Conservation (phyloP, 805 yeast species). For the Pichia rugopelliculosa region DNA sequence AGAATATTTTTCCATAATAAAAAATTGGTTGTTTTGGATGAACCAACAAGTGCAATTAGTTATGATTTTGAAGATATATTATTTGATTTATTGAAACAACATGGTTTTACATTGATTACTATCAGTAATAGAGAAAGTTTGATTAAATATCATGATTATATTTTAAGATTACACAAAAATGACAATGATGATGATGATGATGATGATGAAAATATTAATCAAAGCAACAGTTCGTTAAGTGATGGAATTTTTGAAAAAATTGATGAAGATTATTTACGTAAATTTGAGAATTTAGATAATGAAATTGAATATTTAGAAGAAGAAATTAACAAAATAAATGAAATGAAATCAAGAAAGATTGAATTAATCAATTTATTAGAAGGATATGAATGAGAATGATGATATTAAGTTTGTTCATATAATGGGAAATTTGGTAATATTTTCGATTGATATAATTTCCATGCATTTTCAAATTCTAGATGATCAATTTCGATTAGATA, state of each 20-base stretch:
- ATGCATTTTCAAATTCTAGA: conserved; percentile 24
- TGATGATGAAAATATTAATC: neutral
- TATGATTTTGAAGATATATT: conserved; percentile 84
- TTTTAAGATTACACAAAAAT: conserved; percentile 58
- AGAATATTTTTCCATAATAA: conserved; percentile 76
- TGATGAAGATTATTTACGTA: conserved; percentile 22
- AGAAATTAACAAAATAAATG: conserved; percentile 51
- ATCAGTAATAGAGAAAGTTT: conserved; percentile 77
- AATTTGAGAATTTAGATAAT: conserved; percentile 59
- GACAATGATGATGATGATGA: conserved; percentile 40
- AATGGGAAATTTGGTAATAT: conserved; percentile 19
- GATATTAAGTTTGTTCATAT: neutral
- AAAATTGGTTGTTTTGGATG: conserved; percentile 77
- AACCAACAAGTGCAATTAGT: conserved; percentile 89
- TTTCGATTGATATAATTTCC: conserved; percentile 12
- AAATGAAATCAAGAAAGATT: conserved; percentile 51
- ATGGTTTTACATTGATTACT: conserved; percentile 71
- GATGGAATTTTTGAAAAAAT: conserved; percentile 22
- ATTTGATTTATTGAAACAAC: conserved; percentile 64
- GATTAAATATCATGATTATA: conserved; percentile 75
- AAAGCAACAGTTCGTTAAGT: neutral
- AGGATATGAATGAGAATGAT: conserved; percentile 25
- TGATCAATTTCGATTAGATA: conserved; percentile 23
- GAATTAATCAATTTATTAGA: conserved; percentile 49
- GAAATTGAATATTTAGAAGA: conserved; percentile 63